Evolutionary conservation across 352 stramenopile genomes (phyloP), one percentile per base, ranked within the genome.

Genomic region (Globisporangium yorkense): DNA sequence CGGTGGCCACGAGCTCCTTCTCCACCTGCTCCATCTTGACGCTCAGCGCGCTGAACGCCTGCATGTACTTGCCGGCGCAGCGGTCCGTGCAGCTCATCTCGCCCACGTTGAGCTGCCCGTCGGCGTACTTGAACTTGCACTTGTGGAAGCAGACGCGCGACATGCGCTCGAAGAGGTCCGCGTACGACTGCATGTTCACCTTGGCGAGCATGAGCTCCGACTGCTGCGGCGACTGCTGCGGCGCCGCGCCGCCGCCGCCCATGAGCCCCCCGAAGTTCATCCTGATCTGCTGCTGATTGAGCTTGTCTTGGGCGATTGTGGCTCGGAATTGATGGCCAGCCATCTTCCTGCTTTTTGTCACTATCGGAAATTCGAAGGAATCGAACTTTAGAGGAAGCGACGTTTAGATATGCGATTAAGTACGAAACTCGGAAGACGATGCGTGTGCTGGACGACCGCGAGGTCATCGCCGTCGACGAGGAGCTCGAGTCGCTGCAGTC

Each of bases 71-170:
- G 59, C 90, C 82, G 35, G 97, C 91, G 70, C 96, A 99, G 65
- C 96, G 90, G 83, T 99, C 96, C 59, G 97, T 96, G 78, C 96
- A 99, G 70, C 80, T 97, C 94, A 99, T 98, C 82, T 99, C 96
- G 65, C 96, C 96, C 33, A 99, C 83, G 56, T 97, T 96, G 9
- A 99, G 78, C 68, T 99, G 96, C 51, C 88, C 83, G 70, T 99
- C 96, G 52, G 93, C 95, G 76, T 98, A 97, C 74, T 97, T 97
- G 61, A 94, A 90, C 61, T 97, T 89, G 84, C 92, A 98, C 71
- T 98, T 98, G 68, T 97, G 86, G 77, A 96, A 96, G 68, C 92
- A 98, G 49, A 95, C 74, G 62, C 77, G 74, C 66, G 87, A 93
- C 69, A 98, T 88, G 51, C 89, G 87, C 69, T 96, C 88, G 62